phyloP scores from a whole-genome alignment of 2,329 filamentous ascomycete species.

The Colletotrichum scovillei region DNA sequence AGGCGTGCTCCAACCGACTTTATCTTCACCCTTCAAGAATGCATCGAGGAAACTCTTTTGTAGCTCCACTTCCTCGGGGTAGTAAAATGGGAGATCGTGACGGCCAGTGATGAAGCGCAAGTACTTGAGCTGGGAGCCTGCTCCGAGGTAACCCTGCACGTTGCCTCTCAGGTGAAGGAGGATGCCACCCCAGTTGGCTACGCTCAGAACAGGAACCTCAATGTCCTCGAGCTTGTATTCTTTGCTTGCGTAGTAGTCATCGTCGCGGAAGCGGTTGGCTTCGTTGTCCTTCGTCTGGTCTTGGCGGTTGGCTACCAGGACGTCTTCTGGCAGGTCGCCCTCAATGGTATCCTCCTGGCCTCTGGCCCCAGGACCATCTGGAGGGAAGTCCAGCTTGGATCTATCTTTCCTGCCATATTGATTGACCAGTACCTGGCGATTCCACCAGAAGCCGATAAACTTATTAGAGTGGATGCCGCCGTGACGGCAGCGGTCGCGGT shows the following conservation, averaged over 20 bases:
- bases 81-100: slow-evolving; percentile 80
- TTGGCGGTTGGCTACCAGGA: slow-evolving; percentile 58
- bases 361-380: slow-evolving; percentile 44
- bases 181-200: slow-evolving; percentile 80
- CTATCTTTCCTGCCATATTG: slow-evolving; percentile 72
- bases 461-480: slow-evolving; percentile 70
- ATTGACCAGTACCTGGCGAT: slow-evolving; percentile 73
- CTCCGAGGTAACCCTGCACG: slow-evolving; percentile 71
- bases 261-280: slow-evolving; percentile 67
- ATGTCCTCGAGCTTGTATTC: slow-evolving; percentile 75
- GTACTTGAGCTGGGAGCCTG: slow-evolving; percentile 75
- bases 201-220: slow-evolving; percentile 73
- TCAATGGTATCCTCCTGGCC: slow-evolving; percentile 66
- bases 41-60: slow-evolving; percentile 77
- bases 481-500: slow-evolving; percentile 68
- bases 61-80: slow-evolving; percentile 74
- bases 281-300: slow-evolving; percentile 61
- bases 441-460: slow-evolving; percentile 75
- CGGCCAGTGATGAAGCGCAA: slow-evolving; percentile 76
- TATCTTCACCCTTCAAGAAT: slow-evolving; percentile 76
- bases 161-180: slow-evolving; percentile 76
- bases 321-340: slow-evolving; percentile 66
- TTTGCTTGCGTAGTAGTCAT: slow-evolving; percentile 72
- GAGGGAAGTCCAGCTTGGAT: slow-evolving; percentile 31
- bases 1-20: slow-evolving; percentile 66